A percentile compares a stretch with the other conserved stretches of the same genome.
Evolutionary conservation across 2,329 filamentous ascomycete genomes (phyloP).

Genomic region (Cordyceps tenuipes): DNA sequence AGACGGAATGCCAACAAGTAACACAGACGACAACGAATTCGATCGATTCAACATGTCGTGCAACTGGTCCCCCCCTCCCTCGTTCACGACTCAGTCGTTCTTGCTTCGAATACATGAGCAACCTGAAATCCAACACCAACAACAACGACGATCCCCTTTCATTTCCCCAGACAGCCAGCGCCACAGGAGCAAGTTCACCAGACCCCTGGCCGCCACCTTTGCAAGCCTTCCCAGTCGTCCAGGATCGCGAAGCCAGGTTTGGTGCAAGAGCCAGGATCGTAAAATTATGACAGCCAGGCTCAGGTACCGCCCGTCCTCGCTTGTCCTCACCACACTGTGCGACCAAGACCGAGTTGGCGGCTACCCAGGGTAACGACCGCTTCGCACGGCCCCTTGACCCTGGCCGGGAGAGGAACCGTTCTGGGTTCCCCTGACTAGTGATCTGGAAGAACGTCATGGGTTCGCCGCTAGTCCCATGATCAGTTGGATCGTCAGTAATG

Average conservation of each 20-base stretch:
- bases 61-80: too few species aligned
- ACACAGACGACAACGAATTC: too few species aligned
- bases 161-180: not conserved
- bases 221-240: too few species aligned
- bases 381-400: not conserved
- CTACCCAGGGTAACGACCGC: not conserved
- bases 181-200: not conserved
- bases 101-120: too few species aligned
- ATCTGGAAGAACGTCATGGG: not conserved
- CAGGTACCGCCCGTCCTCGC: not conserved
- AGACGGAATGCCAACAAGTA: too few species aligned
- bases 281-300: too few species aligned
- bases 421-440: constrained; percentile 3
- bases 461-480: not conserved
- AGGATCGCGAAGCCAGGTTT: too few species aligned
- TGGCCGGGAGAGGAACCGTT: not conserved
- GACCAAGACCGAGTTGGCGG: not conserved
- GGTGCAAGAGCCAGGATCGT: too few species aligned
- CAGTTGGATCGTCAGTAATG: too few species aligned
- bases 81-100: too few species aligned
- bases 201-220: not conserved
- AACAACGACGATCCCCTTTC: not conserved
- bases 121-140: too few species aligned
- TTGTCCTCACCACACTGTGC: not conserved
- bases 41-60: too few species aligned